Conservation (phyloP, 202 grass and related monocot genomes). For the Hordeum pubiflorum region DNA sequence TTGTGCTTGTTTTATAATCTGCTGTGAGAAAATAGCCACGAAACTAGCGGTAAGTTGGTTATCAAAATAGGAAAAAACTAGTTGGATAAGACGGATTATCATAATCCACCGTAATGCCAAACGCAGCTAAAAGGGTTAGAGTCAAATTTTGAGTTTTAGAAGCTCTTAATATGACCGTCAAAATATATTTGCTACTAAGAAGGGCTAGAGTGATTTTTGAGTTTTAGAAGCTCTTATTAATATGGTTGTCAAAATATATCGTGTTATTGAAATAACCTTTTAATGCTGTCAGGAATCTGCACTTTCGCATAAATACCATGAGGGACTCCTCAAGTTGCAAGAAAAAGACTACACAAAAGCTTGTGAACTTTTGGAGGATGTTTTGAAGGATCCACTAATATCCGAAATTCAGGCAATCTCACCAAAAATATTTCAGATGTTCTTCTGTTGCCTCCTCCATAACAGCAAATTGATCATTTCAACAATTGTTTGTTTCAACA, state of each 20-base stretch:
- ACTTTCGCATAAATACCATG: conserved; percentile 91
- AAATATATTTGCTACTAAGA: neutral
- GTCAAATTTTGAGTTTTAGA: neutral
- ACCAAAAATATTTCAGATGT: conserved; percentile 10
- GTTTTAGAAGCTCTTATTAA: neutral
- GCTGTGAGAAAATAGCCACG: neutral
- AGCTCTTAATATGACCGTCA: neutral
- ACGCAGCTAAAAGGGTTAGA: neutral
- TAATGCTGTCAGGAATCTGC: conserved; percentile 64
- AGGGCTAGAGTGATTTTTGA: neutral
- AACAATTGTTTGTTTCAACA: conserved; percentile 25
- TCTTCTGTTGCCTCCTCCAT: conserved; percentile 12
- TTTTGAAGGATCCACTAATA: conserved; percentile 79
- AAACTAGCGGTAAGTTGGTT: neutral
- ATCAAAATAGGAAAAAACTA: neutral
- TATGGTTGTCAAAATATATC: neutral
- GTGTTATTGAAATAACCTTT: conserved; percentile 26
- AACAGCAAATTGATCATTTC: neutral
- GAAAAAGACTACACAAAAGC: conserved; percentile 69
- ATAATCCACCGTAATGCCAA: neutral
- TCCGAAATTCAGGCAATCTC: conserved; percentile 51
- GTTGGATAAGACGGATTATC: neutral
- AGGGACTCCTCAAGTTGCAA: conserved; percentile 82
- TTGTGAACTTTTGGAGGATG: conserved; percentile 71
- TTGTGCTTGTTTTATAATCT: neutral